phyloP scores from a whole-genome alignment of 192 early-diverging fungal genomes.

The Rhizophagus sp. region DNA sequence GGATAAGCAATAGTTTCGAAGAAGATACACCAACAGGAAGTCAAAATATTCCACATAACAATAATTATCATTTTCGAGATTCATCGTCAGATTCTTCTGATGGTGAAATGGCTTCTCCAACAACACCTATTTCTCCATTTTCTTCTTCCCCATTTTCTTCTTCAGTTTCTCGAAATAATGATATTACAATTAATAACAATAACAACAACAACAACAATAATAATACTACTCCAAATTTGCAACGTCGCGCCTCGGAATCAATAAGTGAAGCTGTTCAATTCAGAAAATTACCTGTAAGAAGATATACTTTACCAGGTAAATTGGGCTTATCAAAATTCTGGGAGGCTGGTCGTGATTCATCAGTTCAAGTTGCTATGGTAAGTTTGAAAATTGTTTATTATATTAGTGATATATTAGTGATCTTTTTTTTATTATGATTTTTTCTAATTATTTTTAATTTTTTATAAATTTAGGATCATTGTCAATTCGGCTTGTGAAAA shows the following conservation, averaged over 20 bases:
- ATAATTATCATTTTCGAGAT: not conserved
- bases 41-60: not conserved
- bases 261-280: not conserved
- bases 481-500: too few relatives aligned
- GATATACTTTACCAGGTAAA: constrained; percentile 14
- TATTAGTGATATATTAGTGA: too few relatives aligned
- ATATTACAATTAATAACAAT: too few relatives aligned
- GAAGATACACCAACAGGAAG: not conserved
- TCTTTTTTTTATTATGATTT: too few relatives aligned
- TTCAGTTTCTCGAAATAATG: too few relatives aligned
- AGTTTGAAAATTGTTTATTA: not conserved
- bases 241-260: constrained; percentile 23
- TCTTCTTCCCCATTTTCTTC: not conserved
- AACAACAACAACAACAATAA: not conserved
- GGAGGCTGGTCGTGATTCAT: constrained; percentile 21
- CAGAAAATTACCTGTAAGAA: not conserved
- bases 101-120: not conserved
- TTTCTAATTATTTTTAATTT: too few relatives aligned
- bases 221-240: not conserved
- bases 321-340: constrained; percentile 4
- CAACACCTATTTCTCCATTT: not conserved
- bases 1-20: not conserved
- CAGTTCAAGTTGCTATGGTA: constrained; percentile 32
- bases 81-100: not conserved
- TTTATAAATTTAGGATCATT: too few relatives aligned